phyloP scores from a whole-genome alignment of 2,329 filamentous ascomycete genomes.

The Aspergillus fumigatus region DNA sequence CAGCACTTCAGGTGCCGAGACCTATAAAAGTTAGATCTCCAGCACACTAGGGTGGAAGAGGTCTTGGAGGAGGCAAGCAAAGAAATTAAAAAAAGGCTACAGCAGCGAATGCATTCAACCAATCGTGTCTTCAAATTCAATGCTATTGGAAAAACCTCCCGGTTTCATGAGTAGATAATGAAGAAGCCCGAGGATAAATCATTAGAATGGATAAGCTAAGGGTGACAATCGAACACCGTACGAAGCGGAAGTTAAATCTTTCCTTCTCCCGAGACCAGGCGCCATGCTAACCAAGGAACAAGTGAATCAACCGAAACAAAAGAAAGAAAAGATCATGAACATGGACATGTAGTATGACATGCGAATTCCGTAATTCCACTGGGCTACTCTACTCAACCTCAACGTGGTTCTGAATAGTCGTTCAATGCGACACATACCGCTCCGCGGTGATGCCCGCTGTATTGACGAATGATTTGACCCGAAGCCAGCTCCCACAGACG shows the following conservation, averaged over 20 bases:
- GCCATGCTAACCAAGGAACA: constrained; percentile 22
- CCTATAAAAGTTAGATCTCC: neutral
- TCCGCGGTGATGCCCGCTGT: constrained; percentile 89
- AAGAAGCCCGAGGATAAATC: no score
- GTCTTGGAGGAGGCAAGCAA: no score
- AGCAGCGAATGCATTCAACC: neutral
- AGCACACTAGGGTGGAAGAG: no score
- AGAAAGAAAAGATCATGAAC: neutral
- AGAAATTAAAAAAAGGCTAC: neutral
- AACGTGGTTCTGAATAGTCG: constrained; percentile 60
- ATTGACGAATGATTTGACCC: constrained; percentile 87
- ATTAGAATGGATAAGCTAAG: constrained; percentile 1
- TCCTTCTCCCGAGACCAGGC: constrained; percentile 12
- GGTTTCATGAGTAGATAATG: neutral
- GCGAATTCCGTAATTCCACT: neutral
- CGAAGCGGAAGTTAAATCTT: constrained; percentile 9
- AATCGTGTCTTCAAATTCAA: neutral
- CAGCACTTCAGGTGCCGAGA: neutral
- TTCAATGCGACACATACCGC: constrained; percentile 91
- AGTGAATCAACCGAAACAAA: constrained; percentile 2
- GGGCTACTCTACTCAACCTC: neutral
- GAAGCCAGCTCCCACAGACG: constrained; percentile 83
- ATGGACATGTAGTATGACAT: neutral
- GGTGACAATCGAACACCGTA: constrained; percentile 9
- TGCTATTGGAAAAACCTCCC: neutral